A percentile compares a stretch with the other conserved stretches of the same genome.
Evolutionary conservation across 106 monocot species (phyloP).

Genomic region (Amphibolis antarctica): DNA sequence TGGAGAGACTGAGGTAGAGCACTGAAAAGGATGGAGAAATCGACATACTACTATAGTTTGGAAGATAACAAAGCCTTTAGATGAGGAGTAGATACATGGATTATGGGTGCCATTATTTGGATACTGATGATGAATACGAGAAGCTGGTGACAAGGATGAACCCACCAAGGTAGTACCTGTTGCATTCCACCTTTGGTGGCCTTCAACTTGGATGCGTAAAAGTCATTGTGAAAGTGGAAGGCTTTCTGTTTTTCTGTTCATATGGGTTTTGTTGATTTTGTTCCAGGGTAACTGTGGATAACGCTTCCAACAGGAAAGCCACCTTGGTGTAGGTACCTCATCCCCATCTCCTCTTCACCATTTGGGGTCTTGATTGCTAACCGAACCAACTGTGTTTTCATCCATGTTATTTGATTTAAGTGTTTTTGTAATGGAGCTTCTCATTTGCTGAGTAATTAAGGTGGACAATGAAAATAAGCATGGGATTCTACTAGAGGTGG

Average conservation of each 20-base stretch:
- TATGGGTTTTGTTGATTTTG: not conserved
- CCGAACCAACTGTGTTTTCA: not conserved
- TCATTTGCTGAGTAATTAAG: slow-evolving; percentile 8
- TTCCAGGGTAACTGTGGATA: slow-evolving; percentile 80
- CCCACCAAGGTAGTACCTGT: slow-evolving; percentile 53
- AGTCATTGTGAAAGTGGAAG: not conserved
- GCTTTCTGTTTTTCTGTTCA: not conserved
- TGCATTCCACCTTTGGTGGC: not conserved
- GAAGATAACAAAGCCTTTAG: too few species aligned
- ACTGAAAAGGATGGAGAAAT: too few species aligned
- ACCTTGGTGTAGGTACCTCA: slow-evolving; percentile 61
- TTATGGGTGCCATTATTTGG: slow-evolving; percentile 35
- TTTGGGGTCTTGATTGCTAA: not conserved
- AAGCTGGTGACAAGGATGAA: slow-evolving; percentile 87
- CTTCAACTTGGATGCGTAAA: not conserved
- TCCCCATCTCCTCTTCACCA: not conserved
- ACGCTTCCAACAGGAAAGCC: slow-evolving; percentile 40
- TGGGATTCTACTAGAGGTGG: slow-evolving; percentile 66
- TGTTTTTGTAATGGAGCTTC: not conserved
- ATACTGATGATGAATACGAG: slow-evolving; percentile 73
- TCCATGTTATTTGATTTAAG: not conserved
- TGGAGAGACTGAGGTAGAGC: too few species aligned
- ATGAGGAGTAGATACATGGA: slow-evolving; percentile 12
- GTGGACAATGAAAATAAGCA: slow-evolving; percentile 58
- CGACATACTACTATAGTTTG: too few species aligned